Percentiles rank a stretch among this genome's conserved stretches.
phyloP scores from a whole-genome alignment of 345 rosid species.

The Eucalyptus erythrocorys region DNA sequence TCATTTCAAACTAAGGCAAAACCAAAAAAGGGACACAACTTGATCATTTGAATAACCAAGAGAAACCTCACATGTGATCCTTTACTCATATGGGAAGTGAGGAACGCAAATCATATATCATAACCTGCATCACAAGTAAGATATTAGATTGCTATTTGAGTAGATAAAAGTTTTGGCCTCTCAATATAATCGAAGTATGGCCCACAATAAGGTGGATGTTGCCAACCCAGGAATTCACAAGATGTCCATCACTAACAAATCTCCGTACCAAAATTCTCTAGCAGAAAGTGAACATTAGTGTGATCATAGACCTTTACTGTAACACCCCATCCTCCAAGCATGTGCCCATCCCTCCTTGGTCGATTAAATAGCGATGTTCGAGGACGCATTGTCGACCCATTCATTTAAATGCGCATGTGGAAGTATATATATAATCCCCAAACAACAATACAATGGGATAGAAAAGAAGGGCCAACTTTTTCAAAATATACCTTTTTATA shows the following conservation, averaged over 20 bases:
- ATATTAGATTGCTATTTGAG: not conserved
- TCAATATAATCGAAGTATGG: not conserved
- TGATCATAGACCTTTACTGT: not conserved
- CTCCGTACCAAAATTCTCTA: not conserved
- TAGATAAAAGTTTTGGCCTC: not conserved
- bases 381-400: too few species aligned
- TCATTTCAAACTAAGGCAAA: not conserved
- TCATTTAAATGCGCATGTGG: too few species aligned
- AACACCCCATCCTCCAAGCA: too few species aligned
- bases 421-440: too few species aligned
- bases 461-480: too few species aligned
- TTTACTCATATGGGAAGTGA: constrained; percentile 65
- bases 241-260: not conserved
- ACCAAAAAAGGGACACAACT: not conserved
- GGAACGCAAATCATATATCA: constrained; percentile 83
- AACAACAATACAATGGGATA: too few species aligned
- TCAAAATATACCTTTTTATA: too few species aligned
- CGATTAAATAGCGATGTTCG: too few species aligned
- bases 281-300: not conserved
- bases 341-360: too few species aligned
- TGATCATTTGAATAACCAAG: not conserved
- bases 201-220: not conserved
- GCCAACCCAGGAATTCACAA: not conserved
- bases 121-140: constrained; percentile 38
- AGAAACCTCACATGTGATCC: constrained; percentile 78